These are phyloP conservation scores for Clavispora phyllophila DNA, from an alignment of 805 yeast species.

Conservation along the genomic window DNA sequence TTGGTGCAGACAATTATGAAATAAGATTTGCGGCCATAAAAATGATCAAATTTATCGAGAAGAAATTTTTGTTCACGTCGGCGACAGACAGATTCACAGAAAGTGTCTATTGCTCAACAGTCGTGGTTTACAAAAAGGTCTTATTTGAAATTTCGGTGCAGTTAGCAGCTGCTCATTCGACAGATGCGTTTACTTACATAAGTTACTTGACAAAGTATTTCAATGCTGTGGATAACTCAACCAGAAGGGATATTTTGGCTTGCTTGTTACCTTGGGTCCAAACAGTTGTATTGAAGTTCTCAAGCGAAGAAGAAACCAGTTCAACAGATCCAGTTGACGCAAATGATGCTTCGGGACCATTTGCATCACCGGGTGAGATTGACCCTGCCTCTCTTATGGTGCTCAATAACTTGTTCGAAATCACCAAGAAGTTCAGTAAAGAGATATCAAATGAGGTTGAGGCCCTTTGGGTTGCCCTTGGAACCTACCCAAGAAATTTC, in stretches of 20 bases:
- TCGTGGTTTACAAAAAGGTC: slow-evolving; percentile 83
- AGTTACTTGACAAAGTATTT: slow-evolving; percentile 70
- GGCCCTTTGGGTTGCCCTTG: slow-evolving; percentile 94
- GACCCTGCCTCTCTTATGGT: slow-evolving; percentile 54
- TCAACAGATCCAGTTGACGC: not conserved
- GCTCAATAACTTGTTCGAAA: slow-evolving; percentile 72
- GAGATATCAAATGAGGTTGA: slow-evolving; percentile 82
- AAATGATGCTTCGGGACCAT: not conserved
- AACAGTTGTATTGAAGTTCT: slow-evolving; percentile 55
- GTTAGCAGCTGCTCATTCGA: slow-evolving; percentile 58
- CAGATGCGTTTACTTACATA: slow-evolving; percentile 56
- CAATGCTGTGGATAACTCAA: slow-evolving; percentile 49
- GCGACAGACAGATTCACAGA: slow-evolving; percentile 58
- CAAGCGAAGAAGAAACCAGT: slow-evolving; percentile 5
- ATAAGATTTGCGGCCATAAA: slow-evolving; percentile 71
- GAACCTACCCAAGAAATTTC: slow-evolving; percentile 64
- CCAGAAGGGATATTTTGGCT: slow-evolving; percentile 74
- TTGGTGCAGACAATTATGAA: slow-evolving; percentile 66
- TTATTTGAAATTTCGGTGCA: slow-evolving; percentile 72
- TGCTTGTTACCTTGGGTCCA: slow-evolving; percentile 92
- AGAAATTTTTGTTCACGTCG: slow-evolving; percentile 38
- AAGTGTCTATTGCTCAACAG: slow-evolving; percentile 66
- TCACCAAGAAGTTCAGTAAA: slow-evolving; percentile 73
- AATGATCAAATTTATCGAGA: slow-evolving; percentile 64
- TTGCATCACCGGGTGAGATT: slow-evolving; percentile 10